Percentiles rank a stretch among this genome's conserved stretches.
phyloP scores from a whole-genome alignment of 2,329 filamentous ascomycete species.

The Amphichorda felina region DNA sequence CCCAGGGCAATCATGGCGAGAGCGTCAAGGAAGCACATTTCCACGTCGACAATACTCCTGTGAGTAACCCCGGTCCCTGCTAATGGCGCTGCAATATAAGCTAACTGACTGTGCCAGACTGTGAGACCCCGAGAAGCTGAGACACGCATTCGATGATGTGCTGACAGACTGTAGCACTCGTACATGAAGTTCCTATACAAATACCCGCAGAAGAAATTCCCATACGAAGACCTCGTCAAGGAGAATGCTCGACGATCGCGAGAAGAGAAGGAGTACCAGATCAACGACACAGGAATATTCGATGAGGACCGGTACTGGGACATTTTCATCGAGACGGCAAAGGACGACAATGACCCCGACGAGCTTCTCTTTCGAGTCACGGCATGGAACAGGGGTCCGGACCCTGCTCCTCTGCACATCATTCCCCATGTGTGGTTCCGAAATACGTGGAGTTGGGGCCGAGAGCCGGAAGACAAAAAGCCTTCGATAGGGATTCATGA shows the following conservation, averaged over 20 bases:
- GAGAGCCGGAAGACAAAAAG: conserved; percentile 63
- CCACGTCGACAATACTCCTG: conserved; percentile 86
- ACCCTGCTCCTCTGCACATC: conserved; percentile 85
- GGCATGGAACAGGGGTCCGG: conserved; percentile 88
- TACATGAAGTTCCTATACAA: conserved; percentile 99
- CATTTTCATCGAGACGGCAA: conserved; percentile 92
- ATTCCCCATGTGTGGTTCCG: conserved; percentile 93
- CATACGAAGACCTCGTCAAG: conserved; percentile 76
- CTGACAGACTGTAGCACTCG: conserved; percentile 61
- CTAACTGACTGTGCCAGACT: not conserved
- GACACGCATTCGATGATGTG: too few relatives aligned
- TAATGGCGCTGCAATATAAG: not conserved
- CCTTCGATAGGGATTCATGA: conserved; percentile 60
- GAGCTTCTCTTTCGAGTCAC: conserved; percentile 90
- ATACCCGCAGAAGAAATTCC: conserved; percentile 84
- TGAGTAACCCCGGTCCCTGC: conserved; percentile 18
- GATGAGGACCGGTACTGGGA: conserved; percentile 91
- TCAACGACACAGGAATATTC: conserved; percentile 81
- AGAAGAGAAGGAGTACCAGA: conserved; percentile 78
- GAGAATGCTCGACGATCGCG: conserved; percentile 72
- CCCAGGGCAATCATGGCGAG: conserved; percentile 94
- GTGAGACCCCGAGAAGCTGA: not conserved
- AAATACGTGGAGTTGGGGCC: conserved; percentile 94
- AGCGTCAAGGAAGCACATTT: conserved; percentile 96
- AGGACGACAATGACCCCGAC: conserved; percentile 84